A percentile compares a stretch with the other conserved stretches of the same genome.
Conservation (phyloP, 2,329 filamentous ascomycete species). For the Venturia aucupariae region DNA sequence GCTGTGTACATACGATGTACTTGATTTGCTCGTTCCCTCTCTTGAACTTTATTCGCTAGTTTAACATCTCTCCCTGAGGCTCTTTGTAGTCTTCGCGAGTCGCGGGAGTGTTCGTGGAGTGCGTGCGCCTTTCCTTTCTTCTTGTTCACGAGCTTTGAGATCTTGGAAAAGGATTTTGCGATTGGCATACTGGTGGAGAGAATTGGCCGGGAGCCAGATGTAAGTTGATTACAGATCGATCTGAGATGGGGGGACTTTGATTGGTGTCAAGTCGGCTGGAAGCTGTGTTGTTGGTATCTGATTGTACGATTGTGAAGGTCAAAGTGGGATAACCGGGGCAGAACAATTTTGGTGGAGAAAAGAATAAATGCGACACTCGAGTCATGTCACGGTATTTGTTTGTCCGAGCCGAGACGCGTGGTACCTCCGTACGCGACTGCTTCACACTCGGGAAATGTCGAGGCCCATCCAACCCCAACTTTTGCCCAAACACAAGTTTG, state of each 20-base stretch:
- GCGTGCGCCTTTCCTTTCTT: slow-evolving; percentile 68
- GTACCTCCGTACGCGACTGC: neutral
- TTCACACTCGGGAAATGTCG: neutral
- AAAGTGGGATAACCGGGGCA: neutral
- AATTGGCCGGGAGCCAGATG: neutral
- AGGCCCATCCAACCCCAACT: neutral
- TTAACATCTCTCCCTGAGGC: slow-evolving; percentile 76
- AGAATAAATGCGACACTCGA: too few species aligned
- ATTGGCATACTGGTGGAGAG: slow-evolving; percentile 52
- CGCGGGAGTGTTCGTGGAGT: slow-evolving; percentile 80
- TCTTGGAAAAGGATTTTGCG: slow-evolving; percentile 62
- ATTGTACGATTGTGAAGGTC: neutral
- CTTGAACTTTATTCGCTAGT: slow-evolving; percentile 60
- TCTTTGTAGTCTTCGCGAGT: slow-evolving; percentile 70
- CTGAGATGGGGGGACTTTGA: neutral
- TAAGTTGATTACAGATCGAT: neutral
- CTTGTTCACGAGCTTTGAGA: slow-evolving; percentile 81
- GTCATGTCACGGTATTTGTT: slow-evolving; percentile 2
- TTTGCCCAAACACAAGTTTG: neutral
- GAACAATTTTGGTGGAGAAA: neutral
- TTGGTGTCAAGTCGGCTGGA: neutral
- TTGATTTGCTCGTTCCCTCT: slow-evolving; percentile 64
- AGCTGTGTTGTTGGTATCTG: neutral
- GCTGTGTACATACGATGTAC: slow-evolving; percentile 51
- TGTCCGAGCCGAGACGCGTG: neutral